Base-by-base conservation (phyloP, 2,329 filamentous ascomycete species). In the Raffaelea deltoideospora region DNA sequence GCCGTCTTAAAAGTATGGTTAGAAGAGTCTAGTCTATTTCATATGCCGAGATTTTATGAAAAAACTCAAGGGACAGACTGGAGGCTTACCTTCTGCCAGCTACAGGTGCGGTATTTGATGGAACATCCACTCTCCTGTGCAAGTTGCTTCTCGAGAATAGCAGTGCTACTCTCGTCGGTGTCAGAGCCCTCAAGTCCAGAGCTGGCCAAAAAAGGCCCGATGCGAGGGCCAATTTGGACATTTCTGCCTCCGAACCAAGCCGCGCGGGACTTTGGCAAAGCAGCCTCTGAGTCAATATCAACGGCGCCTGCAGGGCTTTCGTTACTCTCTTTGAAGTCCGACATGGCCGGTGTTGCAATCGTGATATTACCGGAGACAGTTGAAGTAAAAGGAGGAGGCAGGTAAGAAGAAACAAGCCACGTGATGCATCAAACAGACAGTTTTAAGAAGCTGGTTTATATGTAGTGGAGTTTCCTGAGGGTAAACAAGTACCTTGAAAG, bases 21-120 rank as follows among this genome's bases (percentile, higher is more conserved):
- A n/a, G n/a, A n/a, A n/a, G n/a, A n/a, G n/a, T n/a, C n/a, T n/a
- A n/a, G n/a, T n/a, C n/a, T n/a, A n/a, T n/a, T n/a, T n/a, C n/a
- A n/a, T n/a, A n/a, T n/a, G n/a, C n/a, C n/a, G n/a, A n/a, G n/a
- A n/a, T n/a, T n/a, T n/a, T n/a, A n/a, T n/a, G n/a, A n/a, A n/a
- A n/a, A 23, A 34, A 19, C 23, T 8, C 23, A 13, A 26, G 23
- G 23, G 23, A 13, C 8, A 26, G 13, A 38, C 47, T 42, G 42
- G 39, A 35, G 9, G 11, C 58, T 37, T 45, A 78, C 75, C 68
- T 94, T 94, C 52, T 83, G 79, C 87, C 87, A 95, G 47, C 79
- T 87, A 60, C 87, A 95, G 28, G 86, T 93, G 42, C 87, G 71
- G 55, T 95, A 95, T 60, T 93, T 78, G 57, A 95, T 94, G 10